Base-by-base conservation (phyloP, 495 filamentous ascomycete genomes). In the Aspergillus carlsbadensis region DNA sequence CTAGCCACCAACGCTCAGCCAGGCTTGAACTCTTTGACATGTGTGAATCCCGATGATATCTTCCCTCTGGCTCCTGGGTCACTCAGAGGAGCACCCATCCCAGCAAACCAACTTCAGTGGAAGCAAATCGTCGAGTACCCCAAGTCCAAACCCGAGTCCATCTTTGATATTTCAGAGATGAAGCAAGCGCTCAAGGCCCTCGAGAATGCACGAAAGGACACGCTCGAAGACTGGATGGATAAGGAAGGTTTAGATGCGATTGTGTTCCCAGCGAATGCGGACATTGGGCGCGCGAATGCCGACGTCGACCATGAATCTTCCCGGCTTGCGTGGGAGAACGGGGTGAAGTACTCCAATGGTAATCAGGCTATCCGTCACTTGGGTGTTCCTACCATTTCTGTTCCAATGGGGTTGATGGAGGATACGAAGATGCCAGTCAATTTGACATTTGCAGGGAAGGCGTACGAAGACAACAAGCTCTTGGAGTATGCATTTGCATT, bases 391-490 rank as follows among this genome's bases (percentile, higher is more conserved):
- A 71, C 69, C 7, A 57, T 73, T 31, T 72, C 70, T 6, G 63
- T 73, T 11, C 72, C 70, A 0, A 71, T 73, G 70, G 72, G 69
- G 14, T 6, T 73, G 15, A 70, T 71, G 69, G 65, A 69, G 29
- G 69, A 71, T 54, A 71, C 60, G 10, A 49, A 56, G 20, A 71
- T 73, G 63, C 69, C 70, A 18, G 67, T 70, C 3, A 71, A 69
- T 49, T 58, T 73, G 15, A 73, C 70, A 1, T 70, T 73, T 48
- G 70, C 69, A 24, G 64, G 62, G 2, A 73, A 70, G 33, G 70
- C 61, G 14, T 73, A 73, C 41, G 61, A 70, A 11, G 70, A 73
- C 41, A 62, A 52, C 14, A 54, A 49, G 17, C 58, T 71, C 11
- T 56, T 73, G 8, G 57, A 57, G 22, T 73, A 70, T 51, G 69